Base-by-base conservation (phyloP, 371 early-diverging fungal species). In the Basidiobolus meristosporus region DNA sequence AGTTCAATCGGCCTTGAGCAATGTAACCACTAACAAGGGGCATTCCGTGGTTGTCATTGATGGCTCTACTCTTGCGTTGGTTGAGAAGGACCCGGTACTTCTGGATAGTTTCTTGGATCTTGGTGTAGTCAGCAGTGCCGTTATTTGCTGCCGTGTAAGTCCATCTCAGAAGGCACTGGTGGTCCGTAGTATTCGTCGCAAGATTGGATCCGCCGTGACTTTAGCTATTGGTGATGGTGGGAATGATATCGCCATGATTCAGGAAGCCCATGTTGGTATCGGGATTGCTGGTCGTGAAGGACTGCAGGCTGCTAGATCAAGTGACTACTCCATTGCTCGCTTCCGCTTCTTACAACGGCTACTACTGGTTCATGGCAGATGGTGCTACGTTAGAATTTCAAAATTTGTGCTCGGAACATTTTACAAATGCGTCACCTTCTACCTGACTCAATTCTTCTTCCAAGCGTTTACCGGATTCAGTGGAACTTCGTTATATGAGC, bases 191-290 rank as follows among this genome's bases (percentile, higher is more conserved):
- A 68, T 86, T 47, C 62, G 72, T 0, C 53, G 64, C 35, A 66
- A 72, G 46, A 54, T 63, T 46, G 53, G 50, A 21, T 51, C 62
- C 23, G 55, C 65, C 19, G 72, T 84, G 38, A 77, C 88, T 36
- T 54, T 90, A 31, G 80, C 86, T 3, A 85, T 95, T 41, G 96
- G 96, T 28, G 96, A 95, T 51, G 96, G 96, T 18, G 90, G 85
- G 41, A 95, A 95, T 59, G 96, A 95, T 52, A 85, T 95, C 41
- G 68, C 74, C 6, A 95, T 95, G 96, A 84, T 95, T 35, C 83
- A 84, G 51, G 79, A 72, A 43, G 77, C 87, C 5, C 70, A 84
- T 47, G 73, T 87, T 11, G 86, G 88, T 14, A 62, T 78, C 17
- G 93, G 93, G 5, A 88, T 92, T 20, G 70, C 76, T 0, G 92